Conservation (phyloP, 805 yeast species). For the Hermanozyma aechmeae region DNA sequence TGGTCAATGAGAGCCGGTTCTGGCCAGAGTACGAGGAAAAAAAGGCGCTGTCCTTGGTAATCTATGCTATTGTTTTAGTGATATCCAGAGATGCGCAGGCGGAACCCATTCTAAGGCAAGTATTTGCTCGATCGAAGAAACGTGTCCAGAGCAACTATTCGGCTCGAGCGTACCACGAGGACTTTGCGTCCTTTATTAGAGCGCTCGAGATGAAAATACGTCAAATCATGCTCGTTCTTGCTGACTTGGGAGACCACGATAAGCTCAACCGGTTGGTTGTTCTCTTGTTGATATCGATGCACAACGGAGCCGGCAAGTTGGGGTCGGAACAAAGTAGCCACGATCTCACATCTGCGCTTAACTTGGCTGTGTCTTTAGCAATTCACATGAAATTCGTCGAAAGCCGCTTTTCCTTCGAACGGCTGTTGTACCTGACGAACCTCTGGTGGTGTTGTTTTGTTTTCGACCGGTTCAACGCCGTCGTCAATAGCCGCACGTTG, state of each 20-base stretch:
- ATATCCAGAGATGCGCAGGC: constrained; percentile 18
- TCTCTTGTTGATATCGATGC: constrained; percentile 15
- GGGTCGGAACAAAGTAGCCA: constrained; percentile 23
- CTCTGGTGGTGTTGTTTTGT: constrained; percentile 27
- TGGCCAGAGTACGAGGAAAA: constrained; percentile 15
- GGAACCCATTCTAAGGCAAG: constrained; percentile 14
- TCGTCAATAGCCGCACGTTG: constrained; percentile 29
- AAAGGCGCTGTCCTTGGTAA: constrained; percentile 12
- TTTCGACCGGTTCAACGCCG: constrained; percentile 25
- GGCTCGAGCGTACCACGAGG: constrained; percentile 4
- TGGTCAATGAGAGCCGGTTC: constrained; percentile 18
- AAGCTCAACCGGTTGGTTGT: constrained; percentile 15
- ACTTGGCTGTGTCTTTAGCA: constrained; percentile 15
- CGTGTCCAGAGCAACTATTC: constrained; percentile 1
- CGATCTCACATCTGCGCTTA: constrained; percentile 21
- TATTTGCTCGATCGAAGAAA: constrained; percentile 9
- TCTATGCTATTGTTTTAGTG: constrained; percentile 20
- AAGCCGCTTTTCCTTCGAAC: constrained; percentile 3
- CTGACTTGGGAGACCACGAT: constrained; percentile 24
- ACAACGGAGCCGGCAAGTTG: constrained; percentile 15
- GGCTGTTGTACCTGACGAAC: constrained; percentile 12
- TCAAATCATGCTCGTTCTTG: constrained; percentile 18
- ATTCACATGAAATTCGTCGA: constrained; percentile 15
- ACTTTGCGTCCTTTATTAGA: constrained; percentile 10
- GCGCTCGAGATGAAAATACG: constrained; percentile 23